Percentiles rank a stretch among this genome's conserved stretches.
phyloP scores from a whole-genome alignment of 257 asterid genomes.

The Catharanthus roseus region DNA sequence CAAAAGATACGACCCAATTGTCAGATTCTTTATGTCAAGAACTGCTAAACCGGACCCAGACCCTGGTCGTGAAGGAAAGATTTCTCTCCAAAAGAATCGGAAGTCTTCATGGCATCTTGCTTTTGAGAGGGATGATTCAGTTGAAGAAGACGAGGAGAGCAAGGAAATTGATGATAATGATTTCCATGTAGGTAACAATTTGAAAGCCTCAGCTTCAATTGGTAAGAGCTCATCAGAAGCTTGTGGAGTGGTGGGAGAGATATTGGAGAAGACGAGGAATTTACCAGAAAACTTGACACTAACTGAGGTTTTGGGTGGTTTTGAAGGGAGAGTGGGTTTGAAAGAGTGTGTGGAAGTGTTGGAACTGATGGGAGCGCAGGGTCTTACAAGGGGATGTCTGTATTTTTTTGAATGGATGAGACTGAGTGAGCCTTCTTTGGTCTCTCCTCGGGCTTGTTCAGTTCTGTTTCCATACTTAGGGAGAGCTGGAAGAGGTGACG shows the following conservation, averaged over 20 bases:
- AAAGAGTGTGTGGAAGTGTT: conserved; percentile 68
- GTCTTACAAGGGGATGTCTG: conserved; percentile 51
- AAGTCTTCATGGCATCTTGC: conserved; percentile 78
- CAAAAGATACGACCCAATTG: conserved; percentile 52
- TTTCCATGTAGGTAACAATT: neutral
- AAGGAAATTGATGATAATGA: conserved; percentile 14
- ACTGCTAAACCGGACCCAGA: conserved; percentile 39
- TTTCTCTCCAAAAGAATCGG: conserved; percentile 57
- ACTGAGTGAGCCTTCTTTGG: conserved; percentile 60
- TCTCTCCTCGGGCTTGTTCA: conserved; percentile 65
- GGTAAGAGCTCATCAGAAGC: neutral
- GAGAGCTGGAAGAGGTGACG: conserved; percentile 59
- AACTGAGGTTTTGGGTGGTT: conserved; percentile 67
- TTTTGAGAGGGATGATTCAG: conserved; percentile 21
- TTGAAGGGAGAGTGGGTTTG: conserved; percentile 47
- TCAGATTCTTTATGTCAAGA: conserved; percentile 60
- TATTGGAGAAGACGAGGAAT: conserved; percentile 47
- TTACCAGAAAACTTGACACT: conserved; percentile 55
- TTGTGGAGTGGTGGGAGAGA: conserved; percentile 28
- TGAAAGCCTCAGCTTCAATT: conserved; percentile 11
- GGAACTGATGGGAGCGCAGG: conserved; percentile 54
- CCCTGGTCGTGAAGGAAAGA: conserved; percentile 52
- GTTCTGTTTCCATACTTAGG: conserved; percentile 68
- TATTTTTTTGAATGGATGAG: conserved; percentile 96
- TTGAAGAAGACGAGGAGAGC: conserved; percentile 12